Evolutionary conservation across 257 asterid genomes (phyloP).

Genomic region (Craterostigma plantagineum): DNA sequence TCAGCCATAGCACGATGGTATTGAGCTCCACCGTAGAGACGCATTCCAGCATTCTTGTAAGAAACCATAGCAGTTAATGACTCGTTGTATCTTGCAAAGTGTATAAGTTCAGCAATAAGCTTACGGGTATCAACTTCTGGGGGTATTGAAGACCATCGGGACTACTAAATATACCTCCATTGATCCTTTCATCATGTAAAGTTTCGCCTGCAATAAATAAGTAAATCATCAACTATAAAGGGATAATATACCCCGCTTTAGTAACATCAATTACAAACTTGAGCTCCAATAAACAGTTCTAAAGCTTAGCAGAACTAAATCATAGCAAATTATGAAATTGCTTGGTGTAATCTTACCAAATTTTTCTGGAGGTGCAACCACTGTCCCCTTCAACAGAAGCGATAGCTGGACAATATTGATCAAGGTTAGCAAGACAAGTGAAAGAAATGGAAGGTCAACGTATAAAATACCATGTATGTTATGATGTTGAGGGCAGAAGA

Average conservation of each 20-base stretch:
- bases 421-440: background rate
- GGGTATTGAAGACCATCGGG: conserved; percentile 90
- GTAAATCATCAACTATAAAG: no score
- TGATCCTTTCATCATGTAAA: conserved; percentile 83
- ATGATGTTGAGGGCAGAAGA: background rate
- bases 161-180: conserved; percentile 86
- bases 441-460: background rate
- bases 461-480: background rate
- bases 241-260: no score
- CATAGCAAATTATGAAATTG: background rate
- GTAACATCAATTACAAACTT: no score
- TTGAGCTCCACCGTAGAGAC: conserved; percentile 98
- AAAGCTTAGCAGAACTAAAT: background rate
- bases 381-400: conserved; percentile 86
- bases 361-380: conserved; percentile 94
- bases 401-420: conserved; percentile 43
- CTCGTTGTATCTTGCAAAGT: no score
- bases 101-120: conserved; percentile 7
- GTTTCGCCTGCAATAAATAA: conserved; percentile 60
- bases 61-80: conserved; percentile 5
- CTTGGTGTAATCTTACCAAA: conserved; percentile 34
- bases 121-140: conserved; percentile 82
- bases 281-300: conserved; percentile 5
- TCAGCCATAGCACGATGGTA: conserved; percentile 99
- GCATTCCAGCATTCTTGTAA: conserved; percentile 84